These are phyloP conservation scores for Alternaria ventricosa DNA, from an alignment of 2,329 filamentous ascomycete species.

Conservation along the genomic window DNA sequence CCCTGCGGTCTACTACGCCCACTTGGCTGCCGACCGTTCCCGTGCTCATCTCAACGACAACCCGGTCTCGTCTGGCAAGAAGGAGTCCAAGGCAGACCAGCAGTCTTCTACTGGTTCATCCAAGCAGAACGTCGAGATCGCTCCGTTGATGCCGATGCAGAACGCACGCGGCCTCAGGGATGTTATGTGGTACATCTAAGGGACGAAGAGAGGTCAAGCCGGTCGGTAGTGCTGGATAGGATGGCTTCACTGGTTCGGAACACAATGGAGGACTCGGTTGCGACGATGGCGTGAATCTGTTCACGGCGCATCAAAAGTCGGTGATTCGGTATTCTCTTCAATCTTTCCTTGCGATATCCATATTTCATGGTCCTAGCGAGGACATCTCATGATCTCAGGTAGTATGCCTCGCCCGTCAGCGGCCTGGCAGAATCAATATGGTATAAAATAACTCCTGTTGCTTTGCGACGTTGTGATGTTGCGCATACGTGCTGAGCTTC, in stretches of 20 bases:
- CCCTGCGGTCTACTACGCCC: conserved; percentile 94
- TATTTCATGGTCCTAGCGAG: background rate
- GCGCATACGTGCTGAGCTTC: background rate
- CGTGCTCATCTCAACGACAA: conserved; percentile 70
- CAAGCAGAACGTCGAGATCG: conserved; percentile 41
- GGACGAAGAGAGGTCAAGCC: background rate
- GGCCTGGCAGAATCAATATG: background rate
- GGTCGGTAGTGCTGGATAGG: background rate
- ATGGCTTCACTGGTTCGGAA: background rate
- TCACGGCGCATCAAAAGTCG: conserved; percentile 8
- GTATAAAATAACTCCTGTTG: background rate
- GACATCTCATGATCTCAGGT: background rate
- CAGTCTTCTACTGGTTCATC: conserved; percentile 39
- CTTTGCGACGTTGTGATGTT: background rate
- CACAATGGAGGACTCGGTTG: background rate
- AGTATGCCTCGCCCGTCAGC: background rate
- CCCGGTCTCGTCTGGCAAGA: conserved; percentile 48
- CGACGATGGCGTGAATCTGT: background rate
- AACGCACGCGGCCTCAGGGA: conserved; percentile 49
- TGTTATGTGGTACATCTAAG: conserved; percentile 60
- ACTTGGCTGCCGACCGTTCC: conserved; percentile 83
- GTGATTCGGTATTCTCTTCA: background rate
- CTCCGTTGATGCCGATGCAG: conserved; percentile 51
- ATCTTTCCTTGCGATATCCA: background rate
- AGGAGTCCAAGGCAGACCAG: conserved; percentile 40